These are phyloP conservation scores for Exophiala aquamarina DNA, from an alignment of 2,329 filamentous ascomycete genomes.

Conservation along the genomic window DNA sequence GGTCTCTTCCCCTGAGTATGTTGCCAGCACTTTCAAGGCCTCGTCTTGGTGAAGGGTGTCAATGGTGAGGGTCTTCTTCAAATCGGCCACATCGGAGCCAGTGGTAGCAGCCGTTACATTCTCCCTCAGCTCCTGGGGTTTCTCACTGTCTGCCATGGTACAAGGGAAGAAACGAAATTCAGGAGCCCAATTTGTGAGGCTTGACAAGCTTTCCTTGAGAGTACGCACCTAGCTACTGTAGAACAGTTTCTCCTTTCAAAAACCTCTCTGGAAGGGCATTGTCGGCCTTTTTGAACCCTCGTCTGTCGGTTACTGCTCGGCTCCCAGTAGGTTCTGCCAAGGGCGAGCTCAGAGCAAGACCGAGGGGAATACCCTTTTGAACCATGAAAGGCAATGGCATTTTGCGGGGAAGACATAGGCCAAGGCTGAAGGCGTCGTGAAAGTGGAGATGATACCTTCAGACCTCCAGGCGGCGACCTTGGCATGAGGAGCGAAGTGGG, in stretches of 20 bases:
- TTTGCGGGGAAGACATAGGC: neutral
- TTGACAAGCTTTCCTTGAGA: too few relatives aligned
- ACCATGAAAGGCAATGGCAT: too few relatives aligned
- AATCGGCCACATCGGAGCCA: neutral
- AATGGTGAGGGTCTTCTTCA: constrained; percentile 12
- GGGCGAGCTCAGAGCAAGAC: neutral
- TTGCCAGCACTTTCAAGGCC: constrained; percentile 21
- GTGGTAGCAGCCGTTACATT: neutral
- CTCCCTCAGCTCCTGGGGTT: neutral
- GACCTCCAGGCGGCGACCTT: too few relatives aligned
- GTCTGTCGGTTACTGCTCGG: neutral
- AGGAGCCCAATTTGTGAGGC: too few relatives aligned
- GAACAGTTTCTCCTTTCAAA: too few relatives aligned
- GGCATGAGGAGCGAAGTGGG: too few relatives aligned
- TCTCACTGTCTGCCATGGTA: constrained; percentile 6
- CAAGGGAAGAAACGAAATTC: too few relatives aligned
- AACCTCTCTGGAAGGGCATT: neutral
- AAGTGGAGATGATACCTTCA: too few relatives aligned
- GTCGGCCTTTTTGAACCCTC: neutral
- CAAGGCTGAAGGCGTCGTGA: neutral
- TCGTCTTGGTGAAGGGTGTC: constrained; percentile 22
- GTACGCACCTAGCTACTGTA: too few relatives aligned
- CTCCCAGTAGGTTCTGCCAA: neutral
- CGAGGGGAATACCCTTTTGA: too few relatives aligned
- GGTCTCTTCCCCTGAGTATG: constrained; percentile 13